phyloP scores from a whole-genome alignment of 2,329 filamentous ascomycete species.

The Alternaria arbusti region DNA sequence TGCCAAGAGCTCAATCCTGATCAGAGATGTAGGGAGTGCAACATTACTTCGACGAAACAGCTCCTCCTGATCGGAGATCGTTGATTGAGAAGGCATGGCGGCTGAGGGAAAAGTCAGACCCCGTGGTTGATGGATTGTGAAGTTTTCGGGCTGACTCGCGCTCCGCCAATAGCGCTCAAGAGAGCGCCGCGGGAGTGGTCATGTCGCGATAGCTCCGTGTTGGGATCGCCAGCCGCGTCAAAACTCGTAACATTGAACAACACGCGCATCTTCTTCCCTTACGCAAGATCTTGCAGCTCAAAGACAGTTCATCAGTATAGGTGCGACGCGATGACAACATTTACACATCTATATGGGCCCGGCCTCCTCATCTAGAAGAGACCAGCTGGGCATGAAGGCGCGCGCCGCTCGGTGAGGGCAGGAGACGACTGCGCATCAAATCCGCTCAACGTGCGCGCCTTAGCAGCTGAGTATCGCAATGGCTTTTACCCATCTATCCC shows the following conservation, averaged over 20 bases:
- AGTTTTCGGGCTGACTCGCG: background rate
- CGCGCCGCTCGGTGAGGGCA: background rate
- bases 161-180: background rate
- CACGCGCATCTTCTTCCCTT: background rate
- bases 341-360: too few relatives aligned
- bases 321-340: background rate
- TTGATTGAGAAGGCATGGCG: background rate
- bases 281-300: background rate
- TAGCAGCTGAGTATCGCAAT: background rate
- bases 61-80: background rate
- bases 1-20: background rate
- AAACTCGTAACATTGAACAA: background rate
- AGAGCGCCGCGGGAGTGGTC: background rate
- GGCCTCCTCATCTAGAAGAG: accelerated
- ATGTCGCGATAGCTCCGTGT: background rate
- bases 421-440: background rate
- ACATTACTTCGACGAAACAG: background rate
- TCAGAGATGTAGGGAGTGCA: background rate
- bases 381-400: accelerated
- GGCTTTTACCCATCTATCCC: too few relatives aligned
- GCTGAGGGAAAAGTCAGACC: background rate
- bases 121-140: background rate
- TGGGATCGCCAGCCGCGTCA: background rate
- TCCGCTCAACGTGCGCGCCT: background rate
- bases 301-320: background rate